Evolutionary conservation across 495 filamentous ascomycete species (phyloP), one percentile per base, ranked within the genome.

Genomic region (Aspergillus panamensis): DNA sequence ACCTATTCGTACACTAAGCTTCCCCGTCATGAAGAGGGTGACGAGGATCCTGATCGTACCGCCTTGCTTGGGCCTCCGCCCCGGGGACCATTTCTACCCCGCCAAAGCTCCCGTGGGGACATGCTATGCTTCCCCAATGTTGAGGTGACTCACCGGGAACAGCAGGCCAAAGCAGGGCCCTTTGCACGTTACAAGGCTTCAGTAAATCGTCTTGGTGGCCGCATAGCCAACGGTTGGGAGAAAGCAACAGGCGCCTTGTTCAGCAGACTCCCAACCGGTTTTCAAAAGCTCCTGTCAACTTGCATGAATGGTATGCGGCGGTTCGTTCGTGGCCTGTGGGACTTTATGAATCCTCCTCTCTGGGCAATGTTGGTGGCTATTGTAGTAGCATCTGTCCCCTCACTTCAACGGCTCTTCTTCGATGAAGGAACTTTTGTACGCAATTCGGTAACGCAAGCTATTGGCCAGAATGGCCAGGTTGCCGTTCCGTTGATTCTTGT

Each of bases 341-440:
- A 88, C 35, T 94, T 96, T 71, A 97, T 98, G 94, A 98, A 97
- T 72, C 93, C 94, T 6, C 95, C 94, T 0, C 84, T 98, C 1
- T 97, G 92, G 91, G 93, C 94, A 9, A 97, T 98, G 93, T 78
- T 97, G 2, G 73, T 83, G 17, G 88, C 95, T 16, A 87, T 97
- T 54, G 68, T 97, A 54, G 87, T 97, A 6, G 94, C 95, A 29
- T 96, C 91, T 3, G 82, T 97, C n/a, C 95, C 94, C 0, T 69
- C 77, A 2, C 79, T 97, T 3, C 92, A 98, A 69, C 73, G 75
- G 29, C 73, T 92, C 13, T 97, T 98, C 77, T 98, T 97, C 75
- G 78, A 84, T 47, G 84, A 89, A 13, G 94, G 92, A 25, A 90
- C 91, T 5, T 97, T 98, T 63, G 76, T 98, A 58, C 86, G 88